A percentile compares a stretch with the other conserved stretches of the same genome.
Evolutionary conservation across 2,329 filamentous ascomycete genomes (phyloP).

Genomic region (Penicillium sp.): DNA sequence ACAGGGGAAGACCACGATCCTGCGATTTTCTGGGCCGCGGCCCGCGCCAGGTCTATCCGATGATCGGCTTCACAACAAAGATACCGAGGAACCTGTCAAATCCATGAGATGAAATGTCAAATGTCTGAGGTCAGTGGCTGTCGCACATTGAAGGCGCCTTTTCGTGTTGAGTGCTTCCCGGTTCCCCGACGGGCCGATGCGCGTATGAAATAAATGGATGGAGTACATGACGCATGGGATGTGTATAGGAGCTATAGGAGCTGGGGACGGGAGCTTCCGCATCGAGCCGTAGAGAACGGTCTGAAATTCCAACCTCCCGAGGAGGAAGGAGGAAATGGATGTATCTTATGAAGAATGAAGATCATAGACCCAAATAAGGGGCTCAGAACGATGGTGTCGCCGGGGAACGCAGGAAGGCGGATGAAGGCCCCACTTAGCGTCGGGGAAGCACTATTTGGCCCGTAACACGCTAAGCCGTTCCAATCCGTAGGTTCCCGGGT

Average conservation of each 20-base stretch:
- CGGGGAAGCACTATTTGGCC: not conserved
- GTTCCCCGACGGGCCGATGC: constrained; percentile 3
- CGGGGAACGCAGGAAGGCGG: constrained; percentile 1
- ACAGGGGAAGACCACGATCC: constrained; percentile 6
- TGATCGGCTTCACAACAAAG: not conserved
- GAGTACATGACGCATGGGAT: not conserved
- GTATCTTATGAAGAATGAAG: not conserved
- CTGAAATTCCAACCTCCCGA: not conserved
- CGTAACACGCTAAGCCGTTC: not conserved
- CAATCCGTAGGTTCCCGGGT: not conserved
- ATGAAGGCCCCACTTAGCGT: constrained; percentile 1
- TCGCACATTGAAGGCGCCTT: not conserved
- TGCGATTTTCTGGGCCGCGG: not conserved
- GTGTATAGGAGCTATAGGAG: not conserved
- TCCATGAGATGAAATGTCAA: not conserved
- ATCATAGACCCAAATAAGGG: not conserved
- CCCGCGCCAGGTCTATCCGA: not conserved
- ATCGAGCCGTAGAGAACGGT: not conserved
- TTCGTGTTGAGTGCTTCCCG: not conserved
- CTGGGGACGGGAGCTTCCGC: not conserved
- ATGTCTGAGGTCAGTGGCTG: not conserved
- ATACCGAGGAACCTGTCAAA: constrained; percentile 6
- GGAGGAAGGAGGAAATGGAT: not conserved
- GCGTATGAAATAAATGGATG: not conserved
- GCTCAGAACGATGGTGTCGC: not conserved